A percentile compares a stretch with the other conserved stretches of the same genome.
Conservation (phyloP, 768 basidiomycete species). For the Amanita rubescens region DNA sequence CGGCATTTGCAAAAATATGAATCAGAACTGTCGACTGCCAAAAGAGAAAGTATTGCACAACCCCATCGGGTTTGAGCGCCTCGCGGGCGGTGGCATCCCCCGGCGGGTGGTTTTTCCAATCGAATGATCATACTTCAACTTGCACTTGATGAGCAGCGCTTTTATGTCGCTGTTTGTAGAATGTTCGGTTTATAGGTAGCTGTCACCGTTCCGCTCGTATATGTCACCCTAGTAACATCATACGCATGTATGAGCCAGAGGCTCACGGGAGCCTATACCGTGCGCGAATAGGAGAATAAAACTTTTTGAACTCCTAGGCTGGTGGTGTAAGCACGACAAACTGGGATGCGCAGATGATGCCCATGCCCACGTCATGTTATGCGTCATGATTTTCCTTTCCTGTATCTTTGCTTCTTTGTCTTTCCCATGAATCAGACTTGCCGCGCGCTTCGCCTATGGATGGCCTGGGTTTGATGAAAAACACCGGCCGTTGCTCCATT, state of each 20-base stretch:
- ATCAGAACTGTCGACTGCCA: background rate
- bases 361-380: no score
- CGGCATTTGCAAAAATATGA: conserved; percentile 5
- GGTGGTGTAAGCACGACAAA: no score
- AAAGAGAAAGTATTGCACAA: conserved; percentile 28
- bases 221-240: background rate
- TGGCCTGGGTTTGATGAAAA: no score
- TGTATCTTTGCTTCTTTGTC: no score
- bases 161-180: conserved; percentile 21
- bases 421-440: no score
- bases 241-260: background rate
- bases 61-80: conserved; percentile 23
- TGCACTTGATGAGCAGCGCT: conserved; percentile 10
- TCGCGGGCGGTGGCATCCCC: conserved; percentile 37
- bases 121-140: conserved; percentile 44
- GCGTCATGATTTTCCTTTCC: no score
- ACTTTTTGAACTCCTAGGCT: conserved; percentile 27
- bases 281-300: conserved; percentile 41
- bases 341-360: no score
- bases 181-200: conserved; percentile 33
- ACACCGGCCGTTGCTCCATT: no score
- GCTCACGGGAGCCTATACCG: conserved; percentile 40
- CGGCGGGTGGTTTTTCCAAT: conserved; percentile 28
- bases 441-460: no score
- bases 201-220: conserved; percentile 58